Evolutionary conservation across 176 grass and related monocot species (phyloP), one percentile per base, ranked within the genome.

Genomic region (Guadua angustifolia): DNA sequence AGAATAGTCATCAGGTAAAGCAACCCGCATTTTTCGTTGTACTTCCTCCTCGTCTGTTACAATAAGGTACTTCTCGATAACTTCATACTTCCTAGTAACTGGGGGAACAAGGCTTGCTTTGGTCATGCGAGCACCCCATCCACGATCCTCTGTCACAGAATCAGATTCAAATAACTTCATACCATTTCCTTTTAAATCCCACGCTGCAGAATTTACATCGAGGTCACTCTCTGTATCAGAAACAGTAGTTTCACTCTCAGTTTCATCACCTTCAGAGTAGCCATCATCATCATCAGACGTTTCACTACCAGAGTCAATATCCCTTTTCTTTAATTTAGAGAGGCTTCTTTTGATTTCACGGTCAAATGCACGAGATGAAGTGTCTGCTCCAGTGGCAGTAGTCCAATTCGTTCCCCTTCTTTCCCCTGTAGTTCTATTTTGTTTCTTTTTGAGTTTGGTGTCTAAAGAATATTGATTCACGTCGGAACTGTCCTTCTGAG

Each of bases 121-220:
- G 80, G 96, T 99, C 96, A 99, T 99, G 80, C 96, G 96, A 64
- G 91, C 96, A 83, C 96, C 96, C 91, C 92, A 92, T 85, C 93
- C 94, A 85, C 89, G 93, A 77, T 99, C 96, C 77, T 95, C 93
- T 5, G 66, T 79, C 42, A 82, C 78, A 83, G 84, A 86, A 46
- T 95, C 93, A 56, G 83, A 78, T 53, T 95, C 93, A 65, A 85
- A 84, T 75, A 90, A 78, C 78, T 94, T 94, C 18, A 87, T 83
- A 65, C 88, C 47, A 7, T 85, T 87, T 79, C 88, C 91, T 22
- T 93, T 93, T 49, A 84, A 65, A 77, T 94, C 95, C 87, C 96
- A 93, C 62, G 84, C 32, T 76, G 85, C 83, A 77, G 91, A 99
- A 85, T 90, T 85, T 69, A 85, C 60, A 56, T 94, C 94, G 22